These are phyloP conservation scores for Leishmania tarentolae DNA, from an alignment of 208 protist genomes.

Conservation along the genomic window DNA sequence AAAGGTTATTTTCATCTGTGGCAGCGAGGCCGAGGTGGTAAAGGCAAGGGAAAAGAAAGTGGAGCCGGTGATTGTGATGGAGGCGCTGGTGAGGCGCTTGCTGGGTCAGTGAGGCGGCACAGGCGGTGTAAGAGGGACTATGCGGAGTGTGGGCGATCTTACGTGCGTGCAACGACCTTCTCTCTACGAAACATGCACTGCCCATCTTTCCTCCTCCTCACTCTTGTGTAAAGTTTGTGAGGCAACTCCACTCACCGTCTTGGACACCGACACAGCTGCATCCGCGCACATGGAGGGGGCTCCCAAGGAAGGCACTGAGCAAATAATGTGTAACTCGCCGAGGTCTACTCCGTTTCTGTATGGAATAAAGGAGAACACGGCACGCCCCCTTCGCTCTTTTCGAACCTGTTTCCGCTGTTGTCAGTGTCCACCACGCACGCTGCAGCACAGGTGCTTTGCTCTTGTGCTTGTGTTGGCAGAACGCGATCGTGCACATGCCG, in stretches of 20 bases:
- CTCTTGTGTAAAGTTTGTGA: not conserved
- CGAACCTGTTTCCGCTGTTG: not conserved
- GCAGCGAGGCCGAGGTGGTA: slow-evolving; percentile 31
- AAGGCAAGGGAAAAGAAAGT: slow-evolving; percentile 41
- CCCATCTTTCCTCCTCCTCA: no score
- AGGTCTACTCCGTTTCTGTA: not conserved
- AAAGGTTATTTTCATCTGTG: slow-evolving; percentile 63
- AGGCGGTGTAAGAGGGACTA: not conserved
- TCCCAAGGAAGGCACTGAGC: not conserved
- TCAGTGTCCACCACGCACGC: not conserved
- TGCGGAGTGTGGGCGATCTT: not conserved
- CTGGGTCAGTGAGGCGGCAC: not conserved
- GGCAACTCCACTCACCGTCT: not conserved
- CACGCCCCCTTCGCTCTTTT: not conserved
- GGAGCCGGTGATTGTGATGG: slow-evolving; percentile 46
- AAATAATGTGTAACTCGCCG: not conserved
- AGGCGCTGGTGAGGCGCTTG: slow-evolving; percentile 29
- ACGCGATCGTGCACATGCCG: not conserved
- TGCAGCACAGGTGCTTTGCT: not conserved
- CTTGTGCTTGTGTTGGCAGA: not conserved
- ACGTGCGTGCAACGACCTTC: not conserved
- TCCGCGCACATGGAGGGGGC: not conserved
- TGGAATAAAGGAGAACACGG: no score
- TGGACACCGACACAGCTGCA: not conserved
- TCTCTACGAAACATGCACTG: no score